Evolutionary conservation across 2,329 filamentous ascomycete species (phyloP), one percentile per base, ranked within the genome.

Genomic region (Conoideocrella luteorostrata): DNA sequence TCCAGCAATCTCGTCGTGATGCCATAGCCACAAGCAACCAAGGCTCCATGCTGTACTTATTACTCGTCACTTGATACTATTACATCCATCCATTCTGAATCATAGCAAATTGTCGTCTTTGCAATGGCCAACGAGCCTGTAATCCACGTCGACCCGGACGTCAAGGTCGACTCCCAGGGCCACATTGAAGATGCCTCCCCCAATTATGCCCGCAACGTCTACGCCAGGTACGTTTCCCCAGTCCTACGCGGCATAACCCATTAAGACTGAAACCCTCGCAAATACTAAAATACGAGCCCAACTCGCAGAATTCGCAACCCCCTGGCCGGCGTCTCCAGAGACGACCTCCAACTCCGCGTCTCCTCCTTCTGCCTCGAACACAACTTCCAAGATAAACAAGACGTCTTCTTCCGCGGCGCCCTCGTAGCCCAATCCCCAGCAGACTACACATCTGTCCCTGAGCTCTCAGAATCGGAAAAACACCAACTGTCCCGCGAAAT

Each of bases 151-250:
- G 22, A 28, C 23, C 12, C 23, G 23, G 50, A 54, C 24, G n/a
- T 53, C 30, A 58, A 59, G 47, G 53, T 49, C 22, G 52, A 56
- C 35, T 35, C 50, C 41, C 54, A 40, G 44, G 53, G 26, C 9
- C 49, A 58, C 36, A 43, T 50, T 5, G 51, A 51, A 15, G 44
- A 52, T 21, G 18, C 30, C 33, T 35, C 2, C 7, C 43, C 17
- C 3, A 56, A 60, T 36, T 60, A 61, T 37, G 41, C 50, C 13
- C 53, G 51, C 20, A 64, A 65, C 47, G 46, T 62, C 7, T 58
- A 62, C 17, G 60, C 60, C 7, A 63, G 55, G 60, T 57, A 35
- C 22, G 40, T 17, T 18, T 15, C 7, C 15, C n/a, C n/a, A n/a
- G n/a, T n/a, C n/a, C n/a, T n/a, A n/a, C n/a, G n/a, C n/a, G n/a